These are phyloP conservation scores for Hyphodiscus sp. DNA, from an alignment of 2,329 filamentous ascomycete species.

Conservation along the genomic window DNA sequence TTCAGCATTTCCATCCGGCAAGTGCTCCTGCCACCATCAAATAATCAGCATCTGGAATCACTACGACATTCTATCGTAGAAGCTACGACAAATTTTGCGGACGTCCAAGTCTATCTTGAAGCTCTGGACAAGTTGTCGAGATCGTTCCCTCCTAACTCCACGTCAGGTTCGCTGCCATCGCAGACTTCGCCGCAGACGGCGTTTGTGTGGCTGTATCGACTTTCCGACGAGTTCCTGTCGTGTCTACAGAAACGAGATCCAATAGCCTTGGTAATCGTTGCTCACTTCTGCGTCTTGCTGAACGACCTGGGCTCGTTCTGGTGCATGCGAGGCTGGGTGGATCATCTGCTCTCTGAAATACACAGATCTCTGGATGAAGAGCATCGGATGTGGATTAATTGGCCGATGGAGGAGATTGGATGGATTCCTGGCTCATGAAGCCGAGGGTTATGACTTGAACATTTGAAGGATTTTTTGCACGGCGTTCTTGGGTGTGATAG, in stretches of 20 bases:
- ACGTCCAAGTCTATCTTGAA: constrained; percentile 6
- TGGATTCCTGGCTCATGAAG: constrained; percentile 7
- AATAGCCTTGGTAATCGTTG: constrained; percentile 18
- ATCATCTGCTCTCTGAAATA: constrained; percentile 29
- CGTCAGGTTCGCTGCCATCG: neutral
- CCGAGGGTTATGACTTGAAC: no score
- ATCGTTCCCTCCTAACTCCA: neutral
- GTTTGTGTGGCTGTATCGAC: constrained; percentile 12
- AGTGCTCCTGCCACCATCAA: constrained; percentile 6
- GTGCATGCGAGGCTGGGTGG: constrained; percentile 33
- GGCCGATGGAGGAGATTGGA: constrained; percentile 18
- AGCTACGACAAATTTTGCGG: neutral
- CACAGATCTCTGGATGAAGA: constrained; percentile 29
- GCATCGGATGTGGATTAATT: constrained; percentile 30
- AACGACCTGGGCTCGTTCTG: constrained; percentile 29
- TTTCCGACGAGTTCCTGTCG: constrained; percentile 23
- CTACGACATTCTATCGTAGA: constrained; percentile 5
- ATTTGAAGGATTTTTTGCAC: no score
- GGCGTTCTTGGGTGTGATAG: no score
- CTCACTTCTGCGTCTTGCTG: constrained; percentile 31
- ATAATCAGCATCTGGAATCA: constrained; percentile 8
- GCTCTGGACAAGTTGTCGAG: constrained; percentile 3
- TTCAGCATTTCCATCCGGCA: constrained; percentile 10
- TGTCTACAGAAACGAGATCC: constrained; percentile 17
- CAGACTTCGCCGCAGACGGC: constrained; percentile 9